Percentiles rank a stretch among this genome's conserved stretches.
Evolutionary conservation across 148 eudicot genomes (phyloP).

Genomic region (Heliamphora exappendiculata): DNA sequence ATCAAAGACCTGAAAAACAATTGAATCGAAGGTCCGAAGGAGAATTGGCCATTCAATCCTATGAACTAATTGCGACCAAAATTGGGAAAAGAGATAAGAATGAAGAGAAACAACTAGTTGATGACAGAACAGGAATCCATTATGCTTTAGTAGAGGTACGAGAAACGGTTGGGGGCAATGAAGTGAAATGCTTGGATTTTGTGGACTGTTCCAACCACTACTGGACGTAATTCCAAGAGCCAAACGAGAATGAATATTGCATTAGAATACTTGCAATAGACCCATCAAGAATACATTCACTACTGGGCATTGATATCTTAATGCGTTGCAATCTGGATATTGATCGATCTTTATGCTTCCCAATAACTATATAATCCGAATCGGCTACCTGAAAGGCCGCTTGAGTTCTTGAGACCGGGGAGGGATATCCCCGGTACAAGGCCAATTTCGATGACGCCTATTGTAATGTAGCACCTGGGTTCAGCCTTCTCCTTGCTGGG

Average conservation of each 20-base stretch:
- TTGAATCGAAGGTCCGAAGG: no score
- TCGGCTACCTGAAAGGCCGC: no score
- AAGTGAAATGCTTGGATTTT: background rate
- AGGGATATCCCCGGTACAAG: no score
- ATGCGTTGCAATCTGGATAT: background rate
- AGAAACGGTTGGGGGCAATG: background rate
- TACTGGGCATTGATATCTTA: conserved; percentile 1
- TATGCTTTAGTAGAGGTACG: background rate
- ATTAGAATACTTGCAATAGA: background rate
- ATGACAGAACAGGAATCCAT: background rate
- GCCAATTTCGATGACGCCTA: no score
- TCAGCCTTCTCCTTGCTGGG: no score
- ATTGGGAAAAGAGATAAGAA: no score
- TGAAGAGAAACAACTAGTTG: background rate
- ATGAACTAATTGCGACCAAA: no score
- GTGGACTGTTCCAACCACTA: background rate
- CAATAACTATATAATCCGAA: no score
- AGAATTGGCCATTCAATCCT: no score
- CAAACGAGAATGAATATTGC: background rate
- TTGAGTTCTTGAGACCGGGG: no score
- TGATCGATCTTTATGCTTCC: background rate
- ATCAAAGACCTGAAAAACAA: no score
- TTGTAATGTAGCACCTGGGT: no score
- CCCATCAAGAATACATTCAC: background rate
- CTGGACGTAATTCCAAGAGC: background rate